Percentiles rank a stretch among this genome's conserved stretches.
phyloP scores from a whole-genome alignment of 176 grass and related monocot species.

The Eleusine coracana region DNA sequence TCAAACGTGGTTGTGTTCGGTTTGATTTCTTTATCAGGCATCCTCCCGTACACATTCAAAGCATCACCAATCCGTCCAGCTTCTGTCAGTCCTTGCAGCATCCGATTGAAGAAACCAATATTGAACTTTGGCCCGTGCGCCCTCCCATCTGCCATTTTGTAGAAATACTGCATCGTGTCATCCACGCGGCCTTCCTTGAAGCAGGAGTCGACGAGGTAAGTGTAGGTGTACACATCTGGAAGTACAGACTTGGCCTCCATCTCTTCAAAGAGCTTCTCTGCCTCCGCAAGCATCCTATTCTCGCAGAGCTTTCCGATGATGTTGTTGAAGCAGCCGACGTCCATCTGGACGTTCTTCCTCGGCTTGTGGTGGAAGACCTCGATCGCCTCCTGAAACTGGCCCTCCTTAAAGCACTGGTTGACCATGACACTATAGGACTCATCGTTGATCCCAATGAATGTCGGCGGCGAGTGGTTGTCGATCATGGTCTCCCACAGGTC shows the following conservation, averaged over 20 bases:
- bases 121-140: constrained; percentile 54
- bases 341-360: constrained; percentile 55
- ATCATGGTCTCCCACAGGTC: constrained; percentile 61
- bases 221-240: constrained; percentile 59
- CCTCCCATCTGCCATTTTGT: constrained; percentile 38
- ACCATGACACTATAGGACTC: constrained; percentile 67
- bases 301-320: constrained; percentile 65
- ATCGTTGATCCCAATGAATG: constrained; percentile 52
- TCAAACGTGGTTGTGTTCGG: constrained; percentile 48
- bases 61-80: constrained; percentile 23
- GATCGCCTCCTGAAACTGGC: constrained; percentile 55
- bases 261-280: constrained; percentile 57
- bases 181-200: constrained; percentile 55
- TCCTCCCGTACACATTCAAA: constrained; percentile 25
- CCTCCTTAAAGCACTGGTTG: constrained; percentile 66
- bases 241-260: constrained; percentile 60
- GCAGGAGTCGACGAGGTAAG: constrained; percentile 44
- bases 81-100: constrained; percentile 20
- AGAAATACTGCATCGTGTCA: constrained; percentile 52
- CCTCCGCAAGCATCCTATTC: constrained; percentile 52
- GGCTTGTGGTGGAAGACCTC: constrained; percentile 52
- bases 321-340: constrained; percentile 69
- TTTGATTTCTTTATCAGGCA: constrained; percentile 44
- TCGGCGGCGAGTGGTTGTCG: constrained; percentile 59
- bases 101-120: constrained; percentile 37